phyloP scores from a whole-genome alignment of 2,329 filamentous ascomycete genomes.

The Colletotrichum sp. region DNA sequence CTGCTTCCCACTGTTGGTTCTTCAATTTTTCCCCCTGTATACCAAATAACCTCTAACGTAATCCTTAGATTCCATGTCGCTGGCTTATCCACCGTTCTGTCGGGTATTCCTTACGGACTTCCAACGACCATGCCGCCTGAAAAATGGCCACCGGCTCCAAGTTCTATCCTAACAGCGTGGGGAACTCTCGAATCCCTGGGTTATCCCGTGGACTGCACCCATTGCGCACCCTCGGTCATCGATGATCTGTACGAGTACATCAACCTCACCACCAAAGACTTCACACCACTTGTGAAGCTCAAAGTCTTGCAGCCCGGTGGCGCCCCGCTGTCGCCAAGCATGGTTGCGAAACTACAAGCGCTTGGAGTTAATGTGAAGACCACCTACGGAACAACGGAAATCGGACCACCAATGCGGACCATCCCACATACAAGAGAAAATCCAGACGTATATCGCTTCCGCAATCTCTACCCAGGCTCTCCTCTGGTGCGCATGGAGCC shows the following conservation, averaged over 20 bases:
- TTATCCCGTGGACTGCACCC: background rate
- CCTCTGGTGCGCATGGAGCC: background rate
- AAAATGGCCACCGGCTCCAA: conserved; percentile 12
- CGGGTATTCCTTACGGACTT: background rate
- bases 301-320: conserved; percentile 9
- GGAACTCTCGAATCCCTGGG: background rate
- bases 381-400: conserved; percentile 10
- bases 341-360: background rate
- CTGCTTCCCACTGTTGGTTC: background rate
- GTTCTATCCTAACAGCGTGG: conserved; percentile 6
- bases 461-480: conserved; percentile 8
- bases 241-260: conserved; percentile 12
- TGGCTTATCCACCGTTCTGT: background rate
- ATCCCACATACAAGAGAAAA: conserved; percentile 12
- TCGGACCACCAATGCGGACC: background rate
- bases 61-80: background rate
- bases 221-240: conserved; percentile 8
- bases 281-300: background rate
- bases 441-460: conserved; percentile 9
- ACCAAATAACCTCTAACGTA: background rate
- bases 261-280: conserved; percentile 1
- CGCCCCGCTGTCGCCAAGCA: background rate
- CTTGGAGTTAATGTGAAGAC: conserved; percentile 13
- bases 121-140: background rate
- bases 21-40: accelerated